These are phyloP conservation scores for Vachellia pachyceras DNA, from an alignment of 306 rosid species.

Conservation along the genomic window DNA sequence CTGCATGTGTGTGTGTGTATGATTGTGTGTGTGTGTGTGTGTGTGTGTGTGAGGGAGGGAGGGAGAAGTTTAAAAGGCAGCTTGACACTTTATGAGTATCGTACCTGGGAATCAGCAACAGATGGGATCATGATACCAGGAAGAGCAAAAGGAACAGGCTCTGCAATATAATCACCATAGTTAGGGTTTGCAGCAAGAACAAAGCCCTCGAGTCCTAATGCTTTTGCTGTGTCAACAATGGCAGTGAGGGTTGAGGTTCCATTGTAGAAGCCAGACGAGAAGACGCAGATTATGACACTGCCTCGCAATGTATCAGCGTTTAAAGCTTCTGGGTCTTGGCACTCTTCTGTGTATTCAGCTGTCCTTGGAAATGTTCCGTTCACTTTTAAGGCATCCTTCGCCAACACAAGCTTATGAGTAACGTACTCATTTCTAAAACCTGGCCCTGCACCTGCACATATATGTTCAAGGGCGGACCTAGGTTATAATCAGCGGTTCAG, in stretches of 20 bases:
- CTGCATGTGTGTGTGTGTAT: constrained; percentile 10
- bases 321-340: constrained; percentile 78
- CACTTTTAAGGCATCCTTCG: constrained; percentile 69
- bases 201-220: constrained; percentile 60
- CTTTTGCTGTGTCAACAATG: constrained; percentile 62
- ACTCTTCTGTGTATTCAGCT: constrained; percentile 66
- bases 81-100: neutral
- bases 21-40: neutral
- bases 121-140: constrained; percentile 71
- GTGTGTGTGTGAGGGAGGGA: neutral
- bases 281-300: constrained; percentile 71
- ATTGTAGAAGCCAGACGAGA: constrained; percentile 72
- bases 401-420: constrained; percentile 62
- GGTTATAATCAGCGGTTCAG: too few species aligned
- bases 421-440: constrained; percentile 56
- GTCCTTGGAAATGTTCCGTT: constrained; percentile 59
- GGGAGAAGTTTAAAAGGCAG: neutral
- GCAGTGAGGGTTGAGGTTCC: constrained; percentile 65
- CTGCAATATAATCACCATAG: constrained; percentile 73
- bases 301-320: constrained; percentile 54
- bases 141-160: constrained; percentile 67
- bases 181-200: constrained; percentile 68
- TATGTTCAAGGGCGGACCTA: too few species aligned
- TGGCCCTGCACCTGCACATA: constrained; percentile 54
- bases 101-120: constrained; percentile 73